These are phyloP conservation scores for Chaetomium cochliodes DNA, from an alignment of 495 filamentous ascomycete species.

Conservation along the genomic window DNA sequence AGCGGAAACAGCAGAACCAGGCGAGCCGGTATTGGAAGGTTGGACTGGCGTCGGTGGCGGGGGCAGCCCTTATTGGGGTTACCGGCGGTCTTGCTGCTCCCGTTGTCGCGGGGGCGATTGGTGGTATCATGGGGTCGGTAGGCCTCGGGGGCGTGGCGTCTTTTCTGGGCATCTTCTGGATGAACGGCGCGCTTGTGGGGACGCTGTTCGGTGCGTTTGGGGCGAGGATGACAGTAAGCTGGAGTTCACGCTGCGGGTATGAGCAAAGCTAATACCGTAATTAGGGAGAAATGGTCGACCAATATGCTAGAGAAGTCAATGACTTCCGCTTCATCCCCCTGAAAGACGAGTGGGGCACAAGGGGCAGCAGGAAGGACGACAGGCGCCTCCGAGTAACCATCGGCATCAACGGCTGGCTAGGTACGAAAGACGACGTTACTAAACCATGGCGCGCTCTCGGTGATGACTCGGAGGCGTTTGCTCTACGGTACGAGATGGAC, in stretches of 20 bases:
- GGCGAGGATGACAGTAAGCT: conserved; percentile 70
- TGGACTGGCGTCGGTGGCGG: conserved; percentile 80
- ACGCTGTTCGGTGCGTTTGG: conserved; percentile 87
- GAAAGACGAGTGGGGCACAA: conserved; percentile 45
- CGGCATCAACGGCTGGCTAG: conserved; percentile 82
- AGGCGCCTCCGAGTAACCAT: conserved; percentile 75
- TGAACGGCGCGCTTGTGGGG: conserved; percentile 78
- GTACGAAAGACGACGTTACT: conserved; percentile 63
- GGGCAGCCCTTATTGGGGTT: conserved; percentile 80
- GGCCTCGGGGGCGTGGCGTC: conserved; percentile 81
- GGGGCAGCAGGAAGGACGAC: conserved; percentile 28
- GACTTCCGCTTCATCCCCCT: conserved; percentile 86
- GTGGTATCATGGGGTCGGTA: conserved; percentile 80
- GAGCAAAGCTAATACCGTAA: neutral
- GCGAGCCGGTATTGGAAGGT: conserved; percentile 76
- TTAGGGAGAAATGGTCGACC: conserved; percentile 70
- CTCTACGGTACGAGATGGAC: conserved; percentile 75
- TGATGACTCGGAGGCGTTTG: conserved; percentile 70
- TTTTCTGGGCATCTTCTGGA: conserved; percentile 77
- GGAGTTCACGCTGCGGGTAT: neutral
- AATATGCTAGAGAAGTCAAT: conserved; percentile 79
- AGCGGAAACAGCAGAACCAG: conserved; percentile 62
- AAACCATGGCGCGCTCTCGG: conserved; percentile 75
- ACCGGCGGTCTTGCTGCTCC: conserved; percentile 88
- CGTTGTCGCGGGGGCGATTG: conserved; percentile 81